These are phyloP conservation scores for Aspergillus terreus DNA, from an alignment of 2,329 filamentous ascomycete species.

Conservation along the genomic window DNA sequence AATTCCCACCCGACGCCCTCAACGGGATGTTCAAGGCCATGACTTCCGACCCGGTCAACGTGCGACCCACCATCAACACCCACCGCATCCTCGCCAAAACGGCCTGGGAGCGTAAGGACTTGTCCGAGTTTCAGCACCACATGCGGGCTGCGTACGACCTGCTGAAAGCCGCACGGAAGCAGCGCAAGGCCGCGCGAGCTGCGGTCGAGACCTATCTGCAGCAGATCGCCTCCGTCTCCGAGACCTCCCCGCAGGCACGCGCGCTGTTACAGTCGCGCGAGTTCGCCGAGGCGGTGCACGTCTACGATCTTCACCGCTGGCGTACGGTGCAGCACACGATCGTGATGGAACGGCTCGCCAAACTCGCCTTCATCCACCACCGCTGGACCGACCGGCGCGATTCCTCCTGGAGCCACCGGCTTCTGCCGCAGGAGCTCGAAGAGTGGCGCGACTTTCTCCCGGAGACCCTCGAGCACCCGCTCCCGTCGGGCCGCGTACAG, in stretches of 20 bases:
- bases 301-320: conserved; percentile 31
- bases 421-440: conserved; percentile 43
- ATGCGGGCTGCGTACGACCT: conserved; percentile 29
- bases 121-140: conserved; percentile 23
- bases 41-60: conserved; percentile 54
- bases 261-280: conserved; percentile 18
- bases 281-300: conserved; percentile 28
- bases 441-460: conserved; percentile 50
- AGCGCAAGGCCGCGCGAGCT: conserved; percentile 22
- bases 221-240: background rate
- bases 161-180: conserved; percentile 24
- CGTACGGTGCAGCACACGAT: conserved; percentile 26
- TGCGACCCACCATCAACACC: conserved; percentile 56
- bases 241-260: background rate
- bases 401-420: conserved; percentile 28
- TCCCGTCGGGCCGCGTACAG: conserved; percentile 37
- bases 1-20: conserved; percentile 45
- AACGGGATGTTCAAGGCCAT: conserved; percentile 57
- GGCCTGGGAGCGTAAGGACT: conserved; percentile 15
- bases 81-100: conserved; percentile 38
- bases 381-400: conserved; percentile 16
- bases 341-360: conserved; percentile 20
- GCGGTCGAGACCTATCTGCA: conserved; percentile 23
- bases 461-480: conserved; percentile 33
- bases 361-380: conserved; percentile 18